These are phyloP conservation scores for Hyphodiscus hymeniophilus DNA, from an alignment of 495 filamentous ascomycete genomes.

Conservation along the genomic window DNA sequence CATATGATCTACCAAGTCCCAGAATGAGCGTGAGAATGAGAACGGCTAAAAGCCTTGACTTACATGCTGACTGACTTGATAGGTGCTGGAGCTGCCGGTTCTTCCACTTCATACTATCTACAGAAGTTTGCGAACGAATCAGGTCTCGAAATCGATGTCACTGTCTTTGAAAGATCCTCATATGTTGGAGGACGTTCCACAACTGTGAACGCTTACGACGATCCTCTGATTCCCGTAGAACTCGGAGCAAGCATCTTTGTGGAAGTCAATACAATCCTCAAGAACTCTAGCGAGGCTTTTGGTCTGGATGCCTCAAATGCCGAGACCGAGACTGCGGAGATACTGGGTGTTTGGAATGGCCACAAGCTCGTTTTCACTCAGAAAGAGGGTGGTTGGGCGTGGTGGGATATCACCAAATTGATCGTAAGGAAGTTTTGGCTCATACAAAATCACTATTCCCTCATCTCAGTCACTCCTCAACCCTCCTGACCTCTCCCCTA, in stretches of 20 bases:
- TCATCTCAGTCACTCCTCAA: no score
- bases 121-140: constrained; percentile 53
- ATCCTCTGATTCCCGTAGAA: constrained; percentile 66
- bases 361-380: constrained; percentile 60
- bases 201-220: constrained; percentile 72
- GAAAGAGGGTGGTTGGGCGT: constrained; percentile 46
- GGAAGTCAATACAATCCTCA: constrained; percentile 72
- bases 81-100: constrained; percentile 88
- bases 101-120: constrained; percentile 80
- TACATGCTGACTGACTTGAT: constrained; percentile 1
- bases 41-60: no score
- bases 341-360: constrained; percentile 84
- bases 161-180: constrained; percentile 73
- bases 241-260: constrained; percentile 93
- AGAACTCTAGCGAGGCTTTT: constrained; percentile 64
- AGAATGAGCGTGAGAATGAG: no score
- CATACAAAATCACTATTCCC: no score
- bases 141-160: constrained; percentile 58
- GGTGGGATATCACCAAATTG: constrained; percentile 75
- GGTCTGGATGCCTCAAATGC: constrained; percentile 42
- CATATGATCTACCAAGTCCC: no score
- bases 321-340: constrained; percentile 26
- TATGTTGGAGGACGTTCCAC: constrained; percentile 85
- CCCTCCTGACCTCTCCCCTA: no score
- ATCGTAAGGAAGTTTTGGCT: no score